Evolutionary conservation across 2,329 filamentous ascomycete species (phyloP).

Genomic region (Penicillium sp.): DNA sequence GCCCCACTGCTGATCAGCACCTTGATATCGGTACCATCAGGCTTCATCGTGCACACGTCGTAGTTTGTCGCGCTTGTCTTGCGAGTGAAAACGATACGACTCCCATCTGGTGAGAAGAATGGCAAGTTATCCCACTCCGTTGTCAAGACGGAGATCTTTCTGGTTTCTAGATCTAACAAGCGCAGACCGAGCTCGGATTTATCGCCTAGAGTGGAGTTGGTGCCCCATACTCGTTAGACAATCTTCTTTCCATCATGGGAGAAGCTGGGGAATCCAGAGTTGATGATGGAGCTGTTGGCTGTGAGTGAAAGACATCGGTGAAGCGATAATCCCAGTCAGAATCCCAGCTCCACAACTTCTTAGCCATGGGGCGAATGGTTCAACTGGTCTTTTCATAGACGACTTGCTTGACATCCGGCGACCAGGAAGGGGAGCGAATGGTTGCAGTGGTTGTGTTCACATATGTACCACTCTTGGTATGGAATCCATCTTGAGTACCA

Average conservation of each 20-base stretch:
- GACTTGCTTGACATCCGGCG: constrained; percentile 39
- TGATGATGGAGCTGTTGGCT: constrained; percentile 5
- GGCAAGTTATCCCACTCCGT: constrained; percentile 27
- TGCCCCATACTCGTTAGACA: constrained; percentile 25
- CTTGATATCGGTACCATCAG: constrained; percentile 48
- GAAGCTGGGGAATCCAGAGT: constrained; percentile 21
- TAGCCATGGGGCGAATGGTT: constrained; percentile 39
- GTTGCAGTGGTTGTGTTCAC: constrained; percentile 25
- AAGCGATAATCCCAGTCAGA: constrained; percentile 52
- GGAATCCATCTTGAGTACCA: constrained; percentile 33
- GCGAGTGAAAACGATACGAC: constrained; percentile 29
- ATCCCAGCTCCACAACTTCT: constrained; percentile 50
- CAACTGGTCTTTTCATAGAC: constrained; percentile 38
- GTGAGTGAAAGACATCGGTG: constrained; percentile 51
- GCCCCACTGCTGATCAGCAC: constrained; percentile 24
- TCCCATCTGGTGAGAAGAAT: constrained; percentile 26
- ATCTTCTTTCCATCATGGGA: constrained; percentile 32
- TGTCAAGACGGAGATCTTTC: constrained; percentile 20
- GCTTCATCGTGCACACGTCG: constrained; percentile 51
- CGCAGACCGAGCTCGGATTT: constrained; percentile 15
- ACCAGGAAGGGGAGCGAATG: constrained; percentile 41
- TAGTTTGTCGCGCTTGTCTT: constrained; percentile 34
- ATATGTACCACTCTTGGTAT: constrained; percentile 36
- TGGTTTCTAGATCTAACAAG: constrained; percentile 23
- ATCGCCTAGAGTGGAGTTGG: neutral